Percentiles rank a stretch among this genome's conserved stretches.
These are phyloP conservation scores for Globisporangium parvum DNA, from an alignment of 352 stramenopile species.

Conservation along the genomic window DNA sequence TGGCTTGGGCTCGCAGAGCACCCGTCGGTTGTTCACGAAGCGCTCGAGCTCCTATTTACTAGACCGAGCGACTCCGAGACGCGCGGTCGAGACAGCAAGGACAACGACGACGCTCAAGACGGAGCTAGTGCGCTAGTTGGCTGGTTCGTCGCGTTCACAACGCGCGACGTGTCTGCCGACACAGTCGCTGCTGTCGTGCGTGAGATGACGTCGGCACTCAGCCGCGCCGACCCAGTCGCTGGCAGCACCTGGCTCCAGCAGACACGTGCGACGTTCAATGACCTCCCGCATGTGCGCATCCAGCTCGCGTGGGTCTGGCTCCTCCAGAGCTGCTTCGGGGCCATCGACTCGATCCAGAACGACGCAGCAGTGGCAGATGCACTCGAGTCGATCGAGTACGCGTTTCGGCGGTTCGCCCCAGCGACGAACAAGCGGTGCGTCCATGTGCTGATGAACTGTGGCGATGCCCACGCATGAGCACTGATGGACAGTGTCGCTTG, in stretches of 20 bases:
- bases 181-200: slow-evolving; percentile 17
- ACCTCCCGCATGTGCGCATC: slow-evolving; percentile 26
- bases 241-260: slow-evolving; percentile 37
- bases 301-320: slow-evolving; percentile 62
- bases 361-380: slow-evolving; percentile 14
- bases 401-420: slow-evolving; percentile 47
- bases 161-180: slow-evolving; percentile 6
- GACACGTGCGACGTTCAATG: slow-evolving; percentile 29
- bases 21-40: slow-evolving; percentile 13
- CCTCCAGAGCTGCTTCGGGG: slow-evolving; percentile 13
- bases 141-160: slow-evolving; percentile 41
- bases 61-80: background rate
- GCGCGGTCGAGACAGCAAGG: background rate
- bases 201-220: slow-evolving; percentile 21
- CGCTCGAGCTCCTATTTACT: slow-evolving; percentile 15
- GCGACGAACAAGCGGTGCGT: slow-evolving; percentile 28
- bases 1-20: slow-evolving; percentile 20
- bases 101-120: background rate
- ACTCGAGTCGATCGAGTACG: slow-evolving; percentile 57
- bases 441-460: background rate
- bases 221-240: slow-evolving; percentile 6
- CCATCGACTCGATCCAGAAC: background rate
- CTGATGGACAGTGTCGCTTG: background rate
- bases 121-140: slow-evolving; percentile 25
- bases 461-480: background rate